phyloP scores from a whole-genome alignment of 2,329 filamentous ascomycete species.

The Aspergillus brunneoviolaceus region DNA sequence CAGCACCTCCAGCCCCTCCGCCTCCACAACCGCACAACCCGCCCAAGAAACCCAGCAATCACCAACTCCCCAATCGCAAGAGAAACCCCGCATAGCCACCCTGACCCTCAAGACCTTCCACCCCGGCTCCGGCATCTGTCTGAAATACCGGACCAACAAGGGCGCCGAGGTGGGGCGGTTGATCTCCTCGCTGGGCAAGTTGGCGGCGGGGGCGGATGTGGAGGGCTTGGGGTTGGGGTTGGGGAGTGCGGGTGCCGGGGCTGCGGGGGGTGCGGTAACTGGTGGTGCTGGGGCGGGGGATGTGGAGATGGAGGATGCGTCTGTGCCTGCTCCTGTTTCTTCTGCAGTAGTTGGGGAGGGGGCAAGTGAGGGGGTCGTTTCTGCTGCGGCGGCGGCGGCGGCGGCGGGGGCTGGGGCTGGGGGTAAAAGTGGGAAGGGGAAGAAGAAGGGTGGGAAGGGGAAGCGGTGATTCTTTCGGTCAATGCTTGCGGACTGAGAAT shows the following conservation, averaged over 20 bases:
- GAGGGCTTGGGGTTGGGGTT: slow-evolving; percentile 46
- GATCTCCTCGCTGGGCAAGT: slow-evolving; percentile 70
- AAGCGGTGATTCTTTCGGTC: slow-evolving; percentile 55
- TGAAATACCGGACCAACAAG: slow-evolving; percentile 92
- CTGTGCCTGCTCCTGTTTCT: slow-evolving; percentile 21
- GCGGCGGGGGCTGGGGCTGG: slow-evolving; percentile 16
- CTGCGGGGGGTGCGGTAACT: slow-evolving; percentile 17
- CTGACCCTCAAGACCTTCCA: slow-evolving; percentile 90
- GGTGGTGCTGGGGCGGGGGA: slow-evolving; percentile 24
- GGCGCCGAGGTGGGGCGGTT: slow-evolving; percentile 84
- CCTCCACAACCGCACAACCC: slow-evolving; percentile 26
- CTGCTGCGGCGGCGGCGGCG: slow-evolving; percentile 17
- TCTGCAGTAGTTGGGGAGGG: slow-evolving; percentile 14
- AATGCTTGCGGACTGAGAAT: neutral
- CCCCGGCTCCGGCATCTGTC: slow-evolving; percentile 71
- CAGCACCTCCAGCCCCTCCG: no score
- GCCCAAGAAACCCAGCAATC: slow-evolving; percentile 24
- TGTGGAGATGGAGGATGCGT: slow-evolving; percentile 36
- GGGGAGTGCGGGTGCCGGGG: slow-evolving; percentile 8
- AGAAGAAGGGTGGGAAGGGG: slow-evolving; percentile 70
- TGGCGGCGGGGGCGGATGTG: slow-evolving; percentile 69
- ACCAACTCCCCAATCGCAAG: slow-evolving; percentile 16
- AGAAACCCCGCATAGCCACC: slow-evolving; percentile 55
- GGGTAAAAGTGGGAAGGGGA: slow-evolving; percentile 35
- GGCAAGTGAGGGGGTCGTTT: slow-evolving; percentile 27